These are phyloP conservation scores for Globisporangium acanthophoron DNA, from an alignment of 352 stramenopile species.

Conservation along the genomic window DNA sequence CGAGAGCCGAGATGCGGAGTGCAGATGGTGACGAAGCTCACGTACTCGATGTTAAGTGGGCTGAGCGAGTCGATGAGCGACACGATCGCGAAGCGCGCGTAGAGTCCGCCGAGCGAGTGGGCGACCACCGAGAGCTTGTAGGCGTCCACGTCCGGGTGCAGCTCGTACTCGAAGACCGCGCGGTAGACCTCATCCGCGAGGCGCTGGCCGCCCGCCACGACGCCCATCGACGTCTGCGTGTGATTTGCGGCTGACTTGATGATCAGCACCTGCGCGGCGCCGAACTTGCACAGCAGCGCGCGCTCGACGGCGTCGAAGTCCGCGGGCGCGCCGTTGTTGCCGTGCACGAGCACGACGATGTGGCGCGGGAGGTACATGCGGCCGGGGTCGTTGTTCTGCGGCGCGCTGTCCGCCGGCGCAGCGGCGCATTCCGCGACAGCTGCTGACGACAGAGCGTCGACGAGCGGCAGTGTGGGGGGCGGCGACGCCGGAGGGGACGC, in stretches of 20 bases:
- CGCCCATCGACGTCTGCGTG: slow-evolving; percentile 53
- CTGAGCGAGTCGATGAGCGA: slow-evolving; percentile 46
- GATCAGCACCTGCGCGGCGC: slow-evolving; percentile 41
- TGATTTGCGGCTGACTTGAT: slow-evolving; percentile 65
- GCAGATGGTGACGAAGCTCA: slow-evolving; percentile 77
- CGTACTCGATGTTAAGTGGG: slow-evolving; percentile 59
- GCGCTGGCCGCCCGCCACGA: slow-evolving; percentile 55
- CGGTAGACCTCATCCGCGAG: slow-evolving; percentile 65
- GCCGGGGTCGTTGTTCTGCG: not conserved
- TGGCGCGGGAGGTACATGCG: slow-evolving; percentile 39
- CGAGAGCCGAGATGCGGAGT: slow-evolving; percentile 74
- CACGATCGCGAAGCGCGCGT: slow-evolving; percentile 61
- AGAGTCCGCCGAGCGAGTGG: slow-evolving; percentile 76
- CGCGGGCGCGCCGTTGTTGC: slow-evolving; percentile 69
- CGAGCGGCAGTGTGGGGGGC: not conserved
- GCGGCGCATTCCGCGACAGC: not conserved
- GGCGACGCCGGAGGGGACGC: not conserved
- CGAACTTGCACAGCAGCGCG: slow-evolving; percentile 40
- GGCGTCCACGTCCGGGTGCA: slow-evolving; percentile 32
- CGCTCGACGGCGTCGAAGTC: slow-evolving; percentile 65
- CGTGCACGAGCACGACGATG: slow-evolving; percentile 78
- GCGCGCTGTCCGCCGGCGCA: not conserved
- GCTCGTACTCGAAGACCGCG: slow-evolving; percentile 50
- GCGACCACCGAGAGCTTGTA: slow-evolving; percentile 70
- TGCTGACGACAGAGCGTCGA: not conserved